Evolutionary conservation across 2,329 filamentous ascomycete species (phyloP), one percentile per base, ranked within the genome.

Genomic region (Cordyceps tenuipes): DNA sequence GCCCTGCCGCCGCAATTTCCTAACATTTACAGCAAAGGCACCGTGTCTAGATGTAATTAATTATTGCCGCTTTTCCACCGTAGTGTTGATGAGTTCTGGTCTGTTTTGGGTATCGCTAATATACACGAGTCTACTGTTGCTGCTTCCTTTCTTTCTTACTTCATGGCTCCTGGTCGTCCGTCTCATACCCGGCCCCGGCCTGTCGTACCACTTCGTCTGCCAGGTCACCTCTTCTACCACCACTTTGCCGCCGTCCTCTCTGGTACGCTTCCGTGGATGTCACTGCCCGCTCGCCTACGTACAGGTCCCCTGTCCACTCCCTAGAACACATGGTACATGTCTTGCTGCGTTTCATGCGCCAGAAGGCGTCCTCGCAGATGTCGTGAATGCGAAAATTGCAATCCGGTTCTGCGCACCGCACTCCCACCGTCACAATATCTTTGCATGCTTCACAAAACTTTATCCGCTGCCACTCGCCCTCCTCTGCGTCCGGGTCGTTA

Each of bases 361-460:
- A 96, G 71, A 88, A 91, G 31, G 83, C 85, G 13, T 84, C 81
- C 60, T 84, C 79, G 71, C 91, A 97, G 55, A 86, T 84, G 64
- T 91, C 83, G 71, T 97, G 92, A 17, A 96, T 72, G 12, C 92
- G 79, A 12, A 85, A 79, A 34, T 74, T 77, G 70, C 92, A 97
- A 21, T 85, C 79, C 43, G 81, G 74, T 62, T 88, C 81, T 2
- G 79, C 72, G 73, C 92, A 96, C 59, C 92, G 82, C 78, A 91
- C 82, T 0, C 92, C 91, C 64, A 88, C 77, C 0, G 93, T 99
- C 46, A 97, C 84, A 63, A 97, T 88, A 64, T 96, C 91, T 71
- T 85, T 89, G 73, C 94, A 99, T 0, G 90, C 91, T 68, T 88
- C 83, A 71, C 94, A 99, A 63, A 86, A 84, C 75, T 94, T 96